Conservation (phyloP, 176 grass and related monocot genomes). For the Eleusine indica region DNA sequence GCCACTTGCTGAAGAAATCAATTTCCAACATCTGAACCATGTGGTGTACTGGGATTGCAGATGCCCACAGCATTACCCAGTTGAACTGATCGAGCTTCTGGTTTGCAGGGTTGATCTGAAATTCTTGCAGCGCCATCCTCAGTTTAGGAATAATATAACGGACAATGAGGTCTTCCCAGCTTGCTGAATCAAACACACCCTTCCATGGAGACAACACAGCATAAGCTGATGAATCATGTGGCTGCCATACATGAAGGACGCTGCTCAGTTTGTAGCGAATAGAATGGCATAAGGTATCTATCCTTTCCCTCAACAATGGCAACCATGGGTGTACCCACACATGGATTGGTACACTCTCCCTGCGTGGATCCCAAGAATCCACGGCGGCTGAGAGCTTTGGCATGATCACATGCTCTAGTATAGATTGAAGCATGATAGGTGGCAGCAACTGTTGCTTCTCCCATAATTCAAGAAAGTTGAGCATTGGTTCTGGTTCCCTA, state of each 20-base stretch:
- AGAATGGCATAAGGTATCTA: constrained; percentile 68
- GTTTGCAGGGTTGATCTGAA: constrained; percentile 79
- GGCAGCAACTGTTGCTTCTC: constrained; percentile 56
- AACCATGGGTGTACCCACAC: constrained; percentile 88
- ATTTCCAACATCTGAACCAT: constrained; percentile 91
- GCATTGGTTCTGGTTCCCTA: constrained; percentile 86
- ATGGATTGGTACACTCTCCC: constrained; percentile 71
- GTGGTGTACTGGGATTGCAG: constrained; percentile 72
- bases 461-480: constrained; percentile 76
- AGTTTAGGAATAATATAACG: constrained; percentile 79
- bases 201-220: constrained; percentile 83
- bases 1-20: constrained; percentile 93
- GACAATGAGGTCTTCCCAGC: constrained; percentile 81
- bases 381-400: constrained; percentile 79
- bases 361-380: constrained; percentile 83
- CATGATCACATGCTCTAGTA: constrained; percentile 82
- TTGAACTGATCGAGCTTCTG: constrained; percentile 83
- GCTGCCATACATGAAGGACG: constrained; percentile 84
- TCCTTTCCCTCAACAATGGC: constrained; percentile 61
- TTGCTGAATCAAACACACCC: constrained; percentile 77
- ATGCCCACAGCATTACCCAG: constrained; percentile 85
- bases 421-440: constrained; percentile 64
- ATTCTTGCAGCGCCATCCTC: constrained; percentile 64
- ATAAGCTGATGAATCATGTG: constrained; percentile 78
- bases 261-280: constrained; percentile 82